Percentiles rank a stretch among this genome's conserved stretches.
Evolutionary conservation across 2,329 filamentous ascomycete genomes (phyloP).

Genomic region (Arthrobotrys musiformis): DNA sequence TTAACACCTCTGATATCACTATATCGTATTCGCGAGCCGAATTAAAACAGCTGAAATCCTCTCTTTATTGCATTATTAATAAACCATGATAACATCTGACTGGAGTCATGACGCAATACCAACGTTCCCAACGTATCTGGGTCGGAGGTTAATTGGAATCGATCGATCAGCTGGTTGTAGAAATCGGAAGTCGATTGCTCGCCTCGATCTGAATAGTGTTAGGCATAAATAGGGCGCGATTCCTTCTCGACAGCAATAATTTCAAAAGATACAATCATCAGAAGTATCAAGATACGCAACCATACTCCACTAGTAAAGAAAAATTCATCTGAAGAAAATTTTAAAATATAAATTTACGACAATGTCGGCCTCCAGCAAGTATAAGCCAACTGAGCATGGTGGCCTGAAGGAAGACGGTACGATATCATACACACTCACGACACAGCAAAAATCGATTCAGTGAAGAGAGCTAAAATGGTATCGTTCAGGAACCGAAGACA

Average conservation of each 20-base stretch:
- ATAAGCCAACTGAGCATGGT: conserved; percentile 46
- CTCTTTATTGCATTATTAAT: neutral
- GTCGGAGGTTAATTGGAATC: neutral
- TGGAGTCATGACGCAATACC: conserved; percentile 1
- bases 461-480: neutral
- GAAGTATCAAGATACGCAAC: too few relatives aligned
- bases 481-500: conserved; percentile 34
- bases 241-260: too few relatives aligned
- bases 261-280: too few relatives aligned
- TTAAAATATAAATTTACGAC: conserved; percentile 15
- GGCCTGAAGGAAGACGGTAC: conserved; percentile 50
- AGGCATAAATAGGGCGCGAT: too few relatives aligned
- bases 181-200: too few relatives aligned
- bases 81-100: conserved; percentile 5
- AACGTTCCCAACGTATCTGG: neutral
- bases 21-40: neutral
- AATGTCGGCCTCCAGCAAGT: conserved; percentile 28
- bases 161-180: too few relatives aligned
- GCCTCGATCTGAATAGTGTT: too few relatives aligned
- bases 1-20: too few relatives aligned
- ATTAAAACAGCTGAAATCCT: neutral
- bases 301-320: neutral
- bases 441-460: neutral
- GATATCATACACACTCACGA: neutral
- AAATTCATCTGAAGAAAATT: too few relatives aligned